These are phyloP conservation scores for Flaveria trinervia DNA, from an alignment of 129 eudicot species.

Conservation along the genomic window DNA sequence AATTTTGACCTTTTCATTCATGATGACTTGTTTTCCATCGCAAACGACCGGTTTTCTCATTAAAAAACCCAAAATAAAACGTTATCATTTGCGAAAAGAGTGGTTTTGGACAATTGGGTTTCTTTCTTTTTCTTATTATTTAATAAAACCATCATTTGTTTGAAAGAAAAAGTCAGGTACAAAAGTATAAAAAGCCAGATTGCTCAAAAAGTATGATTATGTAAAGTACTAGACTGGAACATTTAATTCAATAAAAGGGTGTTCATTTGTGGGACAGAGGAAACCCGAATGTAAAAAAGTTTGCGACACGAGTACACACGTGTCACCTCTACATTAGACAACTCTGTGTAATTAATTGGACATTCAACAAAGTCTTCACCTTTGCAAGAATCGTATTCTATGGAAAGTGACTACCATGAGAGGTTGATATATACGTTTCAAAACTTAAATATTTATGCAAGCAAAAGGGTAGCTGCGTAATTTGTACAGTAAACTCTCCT, in stretches of 20 bases:
- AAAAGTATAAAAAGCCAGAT: not conserved
- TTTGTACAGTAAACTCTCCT: not conserved
- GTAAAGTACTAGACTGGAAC: not conserved
- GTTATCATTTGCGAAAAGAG: not conserved
- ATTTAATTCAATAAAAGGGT: not conserved
- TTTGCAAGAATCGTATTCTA: conserved; percentile 31
- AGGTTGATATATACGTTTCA: not conserved
- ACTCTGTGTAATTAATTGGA: conserved; percentile 24
- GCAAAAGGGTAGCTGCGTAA: conserved; percentile 7
- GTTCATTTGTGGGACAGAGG: conserved; percentile 1
- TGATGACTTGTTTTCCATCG: not conserved
- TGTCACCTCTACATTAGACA: conserved; percentile 32
- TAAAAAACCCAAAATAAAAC: not conserved
- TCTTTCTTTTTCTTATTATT: not conserved
- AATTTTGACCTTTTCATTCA: not conserved
- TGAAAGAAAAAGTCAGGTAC: conserved; percentile 7
- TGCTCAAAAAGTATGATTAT: not conserved
- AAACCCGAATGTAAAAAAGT: conserved; percentile 15
- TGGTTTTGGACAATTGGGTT: not conserved
- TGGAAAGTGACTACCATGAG: conserved; percentile 35
- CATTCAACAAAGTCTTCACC: conserved; percentile 29
- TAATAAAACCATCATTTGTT: not conserved
- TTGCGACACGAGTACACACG: conserved; percentile 24
- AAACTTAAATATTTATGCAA: not conserved
- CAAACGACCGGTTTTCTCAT: not conserved